Conservation (phyloP, 805 yeast genomes). For the Zygosaccharomyces rouxii region DNA sequence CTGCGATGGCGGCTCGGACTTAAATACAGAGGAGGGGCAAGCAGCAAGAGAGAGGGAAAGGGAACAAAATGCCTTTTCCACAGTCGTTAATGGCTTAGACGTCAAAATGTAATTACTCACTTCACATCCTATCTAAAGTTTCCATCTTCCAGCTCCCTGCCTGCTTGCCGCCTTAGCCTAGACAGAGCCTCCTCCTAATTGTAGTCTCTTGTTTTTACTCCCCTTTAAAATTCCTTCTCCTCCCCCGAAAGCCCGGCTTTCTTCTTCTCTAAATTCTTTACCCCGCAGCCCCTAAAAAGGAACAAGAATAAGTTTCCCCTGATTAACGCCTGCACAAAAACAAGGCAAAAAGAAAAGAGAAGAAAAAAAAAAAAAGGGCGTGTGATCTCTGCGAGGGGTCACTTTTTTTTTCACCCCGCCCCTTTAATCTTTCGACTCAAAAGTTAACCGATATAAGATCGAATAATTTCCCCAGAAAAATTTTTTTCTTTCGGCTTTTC, state of each 20-base stretch:
- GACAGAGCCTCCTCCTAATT: too few species aligned
- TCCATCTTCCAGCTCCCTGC: too few species aligned
- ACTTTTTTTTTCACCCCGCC: background rate
- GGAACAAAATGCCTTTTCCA: too few species aligned
- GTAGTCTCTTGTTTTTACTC: too few species aligned
- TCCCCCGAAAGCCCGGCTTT: background rate
- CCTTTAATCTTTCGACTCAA: background rate
- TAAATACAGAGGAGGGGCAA: background rate
- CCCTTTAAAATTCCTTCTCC: background rate
- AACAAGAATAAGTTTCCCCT: background rate
- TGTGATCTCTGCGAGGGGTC: slow-evolving; percentile 1
- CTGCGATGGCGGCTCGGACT: background rate
- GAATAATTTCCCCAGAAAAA: slow-evolving; percentile 4
- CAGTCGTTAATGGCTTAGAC: too few species aligned
- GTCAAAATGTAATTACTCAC: too few species aligned
- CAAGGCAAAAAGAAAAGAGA: background rate
- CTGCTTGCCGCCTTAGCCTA: too few species aligned
- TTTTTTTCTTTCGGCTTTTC: background rate
- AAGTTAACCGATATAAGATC: slow-evolving; percentile 3
- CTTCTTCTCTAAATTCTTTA: background rate
- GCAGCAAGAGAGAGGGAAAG: background rate
- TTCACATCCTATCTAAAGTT: too few species aligned
- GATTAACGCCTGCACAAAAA: slow-evolving; percentile 1
- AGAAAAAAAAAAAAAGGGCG: background rate
- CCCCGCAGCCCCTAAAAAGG: background rate